phyloP scores from a whole-genome alignment of 306 rosid species.

The Lotus japonicus region DNA sequence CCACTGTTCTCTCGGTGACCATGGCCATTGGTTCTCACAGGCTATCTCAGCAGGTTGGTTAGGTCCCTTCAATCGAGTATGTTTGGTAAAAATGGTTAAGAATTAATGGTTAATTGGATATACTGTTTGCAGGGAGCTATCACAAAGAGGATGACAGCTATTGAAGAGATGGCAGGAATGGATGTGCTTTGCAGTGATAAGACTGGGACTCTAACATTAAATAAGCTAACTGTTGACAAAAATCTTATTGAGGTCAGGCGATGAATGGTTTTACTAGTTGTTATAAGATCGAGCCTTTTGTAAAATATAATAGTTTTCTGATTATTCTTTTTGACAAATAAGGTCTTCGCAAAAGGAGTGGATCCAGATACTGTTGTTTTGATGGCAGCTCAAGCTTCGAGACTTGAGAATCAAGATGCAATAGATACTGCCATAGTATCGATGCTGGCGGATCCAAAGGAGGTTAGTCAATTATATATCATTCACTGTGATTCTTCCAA shows the following conservation, averaged over 20 bases:
- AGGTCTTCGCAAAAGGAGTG: constrained; percentile 85
- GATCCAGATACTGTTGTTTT: constrained; percentile 75
- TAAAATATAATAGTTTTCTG: background rate
- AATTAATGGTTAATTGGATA: background rate
- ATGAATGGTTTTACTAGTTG: constrained; percentile 9
- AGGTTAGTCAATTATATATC: constrained; percentile 36
- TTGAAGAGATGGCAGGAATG: constrained; percentile 98
- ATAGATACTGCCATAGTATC: constrained; percentile 87
- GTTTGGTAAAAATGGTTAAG: background rate
- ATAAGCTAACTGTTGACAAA: constrained; percentile 79
- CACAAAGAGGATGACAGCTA: constrained; percentile 94
- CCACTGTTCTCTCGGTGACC: constrained; percentile 85
- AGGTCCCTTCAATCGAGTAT: constrained; percentile 5
- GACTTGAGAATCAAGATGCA: constrained; percentile 87
- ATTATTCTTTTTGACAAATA: constrained; percentile 6
- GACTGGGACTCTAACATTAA: constrained; percentile 81
- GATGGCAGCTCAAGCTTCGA: constrained; percentile 94
- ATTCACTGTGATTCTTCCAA: background rate
- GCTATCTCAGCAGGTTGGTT: constrained; percentile 73
- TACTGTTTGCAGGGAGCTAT: constrained; percentile 69
- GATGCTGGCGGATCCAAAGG: constrained; percentile 91
- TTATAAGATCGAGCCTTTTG: background rate
- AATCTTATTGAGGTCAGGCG: constrained; percentile 69
- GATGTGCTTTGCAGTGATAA: constrained; percentile 95
- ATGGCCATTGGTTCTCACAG: constrained; percentile 96